These are phyloP conservation scores for Sungouiella thailandica DNA, from an alignment of 805 yeast species.

Conservation along the genomic window DNA sequence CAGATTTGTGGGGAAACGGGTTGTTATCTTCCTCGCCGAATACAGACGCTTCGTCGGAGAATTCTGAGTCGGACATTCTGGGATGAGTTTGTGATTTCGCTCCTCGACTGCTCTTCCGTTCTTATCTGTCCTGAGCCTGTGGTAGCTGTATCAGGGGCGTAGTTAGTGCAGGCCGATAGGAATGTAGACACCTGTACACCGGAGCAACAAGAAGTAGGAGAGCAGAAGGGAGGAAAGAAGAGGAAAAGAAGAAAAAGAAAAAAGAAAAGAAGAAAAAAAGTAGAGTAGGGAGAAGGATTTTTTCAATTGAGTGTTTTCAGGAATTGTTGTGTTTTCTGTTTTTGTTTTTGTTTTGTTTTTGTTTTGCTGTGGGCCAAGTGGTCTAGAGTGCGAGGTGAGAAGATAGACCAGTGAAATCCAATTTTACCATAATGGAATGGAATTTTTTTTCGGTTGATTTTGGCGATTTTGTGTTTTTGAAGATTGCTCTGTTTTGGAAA, in stretches of 20 bases:
- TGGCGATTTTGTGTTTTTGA: too few relatives aligned
- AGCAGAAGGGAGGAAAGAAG: not conserved
- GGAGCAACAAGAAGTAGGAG: not conserved
- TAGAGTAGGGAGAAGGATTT: not conserved
- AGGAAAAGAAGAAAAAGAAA: too few relatives aligned
- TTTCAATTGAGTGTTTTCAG: not conserved
- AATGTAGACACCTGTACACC: conserved; percentile 1
- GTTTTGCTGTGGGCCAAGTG: too few relatives aligned
- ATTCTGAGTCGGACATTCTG: conserved; percentile 2
- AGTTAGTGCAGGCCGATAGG: not conserved
- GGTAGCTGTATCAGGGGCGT: not conserved
- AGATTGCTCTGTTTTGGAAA: too few relatives aligned
- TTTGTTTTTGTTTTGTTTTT: not conserved
- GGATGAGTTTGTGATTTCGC: not conserved
- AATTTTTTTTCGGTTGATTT: too few relatives aligned
- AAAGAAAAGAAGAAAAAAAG: too few relatives aligned
- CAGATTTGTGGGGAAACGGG: conserved; percentile 28
- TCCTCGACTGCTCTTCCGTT: not conserved
- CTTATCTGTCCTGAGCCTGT: not conserved
- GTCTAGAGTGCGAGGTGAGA: too few relatives aligned
- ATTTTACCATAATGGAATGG: too few relatives aligned
- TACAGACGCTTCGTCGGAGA: conserved; percentile 4
- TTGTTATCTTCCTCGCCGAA: conserved; percentile 32
- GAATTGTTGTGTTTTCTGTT: not conserved
- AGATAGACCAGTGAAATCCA: too few relatives aligned